Evolutionary conservation across 2,329 filamentous ascomycete species (phyloP), one percentile per base, ranked within the genome.

Genomic region (Thermomyces lanuginosus): DNA sequence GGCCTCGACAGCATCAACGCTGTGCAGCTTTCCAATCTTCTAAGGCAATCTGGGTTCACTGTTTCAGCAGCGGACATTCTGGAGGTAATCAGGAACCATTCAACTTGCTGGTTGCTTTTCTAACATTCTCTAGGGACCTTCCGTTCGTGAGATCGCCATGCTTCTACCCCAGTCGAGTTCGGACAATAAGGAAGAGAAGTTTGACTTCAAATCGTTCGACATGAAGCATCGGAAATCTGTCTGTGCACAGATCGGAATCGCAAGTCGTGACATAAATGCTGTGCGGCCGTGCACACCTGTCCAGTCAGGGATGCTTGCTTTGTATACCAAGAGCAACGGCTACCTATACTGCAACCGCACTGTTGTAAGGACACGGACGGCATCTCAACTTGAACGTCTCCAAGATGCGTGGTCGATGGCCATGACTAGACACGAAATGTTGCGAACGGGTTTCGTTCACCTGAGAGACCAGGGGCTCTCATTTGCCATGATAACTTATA

Each of bases 1-100:
- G 86, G 86, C 0, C 58, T 93, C 3, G 84, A 93, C 50, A 93
- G 84, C 45, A 89, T 95, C 42, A 84, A 77, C 33, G 79, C 82
- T 1, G 63, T 70, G 9, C 83, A 92, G 42, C 61, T 92, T 6
- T 79, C 82, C 1, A 64, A 69, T 1, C 55, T 63, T 14, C 57
- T 93, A 9, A 69, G 76, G 10, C 65, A 61, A 20, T 42, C 63
- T 10, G 72, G 72, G 0, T 56, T 72, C 20, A 42, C 48, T 1
- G 51, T 83, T 0, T 69, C 71, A 1, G 72, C 78, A 0, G 66
- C 71, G 1, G 79, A 92, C 46, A 71, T 93, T 8, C 65, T 93
- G 28, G 72, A 78, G 40, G 61, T 54, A 42, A 32, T 37, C n/a
- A 22, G 9, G 4, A 12, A 14, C 25, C 10, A 22, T 14, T 15